Percentiles rank a stretch among this genome's conserved stretches.
Conservation (phyloP, 1,284 basidiomycete species). For the Mycosarcoma maydis region DNA sequence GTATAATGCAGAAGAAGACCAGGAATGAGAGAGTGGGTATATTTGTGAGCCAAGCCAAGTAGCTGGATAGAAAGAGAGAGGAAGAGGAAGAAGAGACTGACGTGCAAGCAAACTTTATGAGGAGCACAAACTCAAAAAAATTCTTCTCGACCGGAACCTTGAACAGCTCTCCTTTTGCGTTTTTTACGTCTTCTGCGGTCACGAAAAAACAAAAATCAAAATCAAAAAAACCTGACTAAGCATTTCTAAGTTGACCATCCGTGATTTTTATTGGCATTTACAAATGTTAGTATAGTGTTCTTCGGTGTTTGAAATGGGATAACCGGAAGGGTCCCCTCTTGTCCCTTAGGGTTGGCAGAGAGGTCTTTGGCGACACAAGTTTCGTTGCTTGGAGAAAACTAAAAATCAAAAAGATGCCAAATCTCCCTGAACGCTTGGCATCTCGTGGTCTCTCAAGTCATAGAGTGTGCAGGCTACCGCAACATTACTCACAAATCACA, state of each 20-base stretch:
- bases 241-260: too few species aligned
- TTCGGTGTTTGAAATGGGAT: too few species aligned
- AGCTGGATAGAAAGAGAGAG: constrained; percentile 21
- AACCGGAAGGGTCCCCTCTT: constrained; percentile 30
- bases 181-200: constrained; percentile 11
- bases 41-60: constrained; percentile 30
- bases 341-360: background rate
- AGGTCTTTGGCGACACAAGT: background rate
- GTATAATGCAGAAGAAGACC: constrained; percentile 5
- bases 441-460: too few species aligned
- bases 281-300: too few species aligned
- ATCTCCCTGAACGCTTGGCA: too few species aligned
- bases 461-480: too few species aligned
- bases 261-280: too few species aligned
- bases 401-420: too few species aligned
- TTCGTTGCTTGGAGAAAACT: too few species aligned
- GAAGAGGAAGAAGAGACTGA: constrained; percentile 1
- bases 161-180: too few species aligned
- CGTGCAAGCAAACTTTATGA: constrained; percentile 17
- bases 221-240: background rate
- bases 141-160: constrained; percentile 20
- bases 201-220: background rate
- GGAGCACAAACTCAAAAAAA: constrained; percentile 16
- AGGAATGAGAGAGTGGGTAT: constrained; percentile 22
- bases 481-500: too few species aligned